Evolutionary conservation across 169 alveolate species (phyloP).

Genomic region (Plasmodium knowlesi): DNA sequence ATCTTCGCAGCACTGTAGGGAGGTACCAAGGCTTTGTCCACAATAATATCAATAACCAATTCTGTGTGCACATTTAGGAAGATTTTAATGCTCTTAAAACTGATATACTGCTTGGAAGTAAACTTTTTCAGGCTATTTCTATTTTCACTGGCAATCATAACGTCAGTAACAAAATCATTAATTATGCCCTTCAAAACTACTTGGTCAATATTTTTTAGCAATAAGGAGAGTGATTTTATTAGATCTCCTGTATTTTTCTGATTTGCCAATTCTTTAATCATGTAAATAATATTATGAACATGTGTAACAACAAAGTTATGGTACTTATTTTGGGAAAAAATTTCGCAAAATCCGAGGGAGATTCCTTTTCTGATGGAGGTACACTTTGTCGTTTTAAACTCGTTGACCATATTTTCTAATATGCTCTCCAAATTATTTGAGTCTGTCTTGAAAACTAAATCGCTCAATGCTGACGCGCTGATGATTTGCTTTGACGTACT

Average conservation of each 20-base stretch:
- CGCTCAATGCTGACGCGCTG: conserved; percentile 72
- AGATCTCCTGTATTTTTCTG: conserved; percentile 34
- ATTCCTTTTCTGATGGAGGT: conserved; percentile 63
- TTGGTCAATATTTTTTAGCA: conserved; percentile 40
- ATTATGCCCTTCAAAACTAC: conserved; percentile 27
- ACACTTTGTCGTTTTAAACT: conserved; percentile 49
- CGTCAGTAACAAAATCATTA: conserved; percentile 10
- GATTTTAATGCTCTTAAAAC: conserved; percentile 66
- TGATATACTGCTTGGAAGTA: conserved; percentile 19
- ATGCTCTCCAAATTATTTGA: conserved; percentile 22
- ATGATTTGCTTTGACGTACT: conserved; percentile 49
- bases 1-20: conserved; percentile 48
- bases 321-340: conserved; percentile 57
- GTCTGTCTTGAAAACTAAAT: conserved; percentile 66
- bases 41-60: conserved; percentile 33
- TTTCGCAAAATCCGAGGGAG: conserved; percentile 69
- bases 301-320: conserved; percentile 32
- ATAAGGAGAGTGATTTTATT: conserved; percentile 31
- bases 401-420: conserved; percentile 61
- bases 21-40: conserved; percentile 24
- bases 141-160: neutral
- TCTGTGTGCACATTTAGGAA: conserved; percentile 64
- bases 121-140: conserved; percentile 9
- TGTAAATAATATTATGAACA: conserved; percentile 45
- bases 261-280: conserved; percentile 73